Percentiles rank a stretch among this genome's conserved stretches.
These are phyloP conservation scores for Wallacemonas sp. DNA, from an alignment of 208 protist species.

Conservation along the genomic window DNA sequence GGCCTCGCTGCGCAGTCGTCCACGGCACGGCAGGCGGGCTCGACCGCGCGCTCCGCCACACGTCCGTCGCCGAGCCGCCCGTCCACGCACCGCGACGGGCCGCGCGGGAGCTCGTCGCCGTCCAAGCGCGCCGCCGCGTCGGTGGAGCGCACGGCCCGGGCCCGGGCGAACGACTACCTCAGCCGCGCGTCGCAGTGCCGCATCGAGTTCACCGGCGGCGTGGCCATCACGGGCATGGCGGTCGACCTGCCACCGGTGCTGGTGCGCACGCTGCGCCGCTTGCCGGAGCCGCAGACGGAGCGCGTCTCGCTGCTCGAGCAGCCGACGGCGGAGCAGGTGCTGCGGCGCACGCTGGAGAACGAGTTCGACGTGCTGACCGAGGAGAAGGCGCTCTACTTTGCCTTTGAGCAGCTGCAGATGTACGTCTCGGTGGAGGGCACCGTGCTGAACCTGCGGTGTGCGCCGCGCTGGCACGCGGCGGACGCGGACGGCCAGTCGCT, in stretches of 20 bases:
- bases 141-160: conserved; percentile 14
- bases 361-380: conserved; percentile 74
- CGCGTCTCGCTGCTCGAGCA: conserved; percentile 68
- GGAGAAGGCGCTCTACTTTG: conserved; percentile 80
- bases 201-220: conserved; percentile 64
- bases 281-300: conserved; percentile 48
- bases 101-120: background rate
- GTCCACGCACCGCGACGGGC: background rate
- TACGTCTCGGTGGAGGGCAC: conserved; percentile 80
- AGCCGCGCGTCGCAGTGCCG: conserved; percentile 48
- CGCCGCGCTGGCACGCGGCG: conserved; percentile 45
- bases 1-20: background rate
- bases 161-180: conserved; percentile 29
- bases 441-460: conserved; percentile 65
- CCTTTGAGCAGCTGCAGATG: conserved; percentile 68
- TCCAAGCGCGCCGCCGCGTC: background rate
- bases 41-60: background rate
- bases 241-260: conserved; percentile 63
- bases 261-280: conserved; percentile 62
- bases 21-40: no score
- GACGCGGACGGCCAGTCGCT: conserved; percentile 52
- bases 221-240: conserved; percentile 69
- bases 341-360: conserved; percentile 70
- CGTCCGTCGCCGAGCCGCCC: background rate
- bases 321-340: conserved; percentile 64